Percentiles rank a stretch among this genome's conserved stretches.
phyloP scores from a whole-genome alignment of 2,329 filamentous ascomycete genomes.

The Claviceps sorghi region DNA sequence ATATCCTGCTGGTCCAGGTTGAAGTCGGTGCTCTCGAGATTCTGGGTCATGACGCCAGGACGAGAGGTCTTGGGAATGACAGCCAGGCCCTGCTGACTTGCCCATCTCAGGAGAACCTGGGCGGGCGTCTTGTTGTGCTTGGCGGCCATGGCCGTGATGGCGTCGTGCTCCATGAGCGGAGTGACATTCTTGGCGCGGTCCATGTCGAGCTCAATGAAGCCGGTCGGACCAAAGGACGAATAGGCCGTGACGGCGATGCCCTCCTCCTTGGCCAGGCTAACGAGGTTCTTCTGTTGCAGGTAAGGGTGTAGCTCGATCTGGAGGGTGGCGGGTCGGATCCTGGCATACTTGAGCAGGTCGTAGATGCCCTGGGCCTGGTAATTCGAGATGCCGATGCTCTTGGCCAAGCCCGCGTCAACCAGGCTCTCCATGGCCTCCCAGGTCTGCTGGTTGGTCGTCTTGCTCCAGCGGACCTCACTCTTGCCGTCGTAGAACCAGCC shows the following conservation, averaged over 20 bases:
- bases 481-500: constrained; percentile 57
- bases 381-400: constrained; percentile 69
- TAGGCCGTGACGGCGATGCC: constrained; percentile 68
- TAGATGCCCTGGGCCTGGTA: constrained; percentile 66
- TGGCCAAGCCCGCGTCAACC: constrained; percentile 52
- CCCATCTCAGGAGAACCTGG: constrained; percentile 71
- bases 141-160: constrained; percentile 48
- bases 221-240: constrained; percentile 67
- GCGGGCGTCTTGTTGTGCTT: constrained; percentile 33
- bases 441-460: constrained; percentile 63
- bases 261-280: constrained; percentile 54
- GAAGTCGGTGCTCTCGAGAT: constrained; percentile 52
- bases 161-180: constrained; percentile 55
- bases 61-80: constrained; percentile 68
- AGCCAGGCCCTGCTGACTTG: constrained; percentile 66
- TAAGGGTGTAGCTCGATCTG: constrained; percentile 90
- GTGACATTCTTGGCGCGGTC: constrained; percentile 40
- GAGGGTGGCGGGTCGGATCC: constrained; percentile 58
- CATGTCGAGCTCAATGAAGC: constrained; percentile 65
- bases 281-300: constrained; percentile 58
- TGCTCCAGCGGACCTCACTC: constrained; percentile 46
- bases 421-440: constrained; percentile 69
- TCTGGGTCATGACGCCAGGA: constrained; percentile 40
- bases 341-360: constrained; percentile 65
- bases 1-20: constrained; percentile 53